These are phyloP conservation scores for Neurospora sp. DNA, from an alignment of 495 filamentous ascomycete genomes.

Conservation along the genomic window DNA sequence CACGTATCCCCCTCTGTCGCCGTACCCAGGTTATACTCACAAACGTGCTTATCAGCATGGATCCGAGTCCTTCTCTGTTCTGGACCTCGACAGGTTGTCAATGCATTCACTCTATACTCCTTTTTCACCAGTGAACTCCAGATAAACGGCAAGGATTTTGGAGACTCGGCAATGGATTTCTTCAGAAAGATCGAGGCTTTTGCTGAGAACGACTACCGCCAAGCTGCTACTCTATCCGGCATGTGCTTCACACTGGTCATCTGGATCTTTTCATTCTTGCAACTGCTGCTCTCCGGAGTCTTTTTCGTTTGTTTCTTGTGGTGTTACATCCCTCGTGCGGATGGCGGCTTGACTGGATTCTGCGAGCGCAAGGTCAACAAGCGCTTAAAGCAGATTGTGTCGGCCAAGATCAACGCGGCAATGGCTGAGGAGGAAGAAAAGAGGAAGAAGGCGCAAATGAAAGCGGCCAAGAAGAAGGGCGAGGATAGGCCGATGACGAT, in stretches of 20 bases:
- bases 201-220: slow-evolving; percentile 57
- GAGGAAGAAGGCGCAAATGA: slow-evolving; percentile 46
- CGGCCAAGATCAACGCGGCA: slow-evolving; percentile 73
- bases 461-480: slow-evolving; percentile 44
- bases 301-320: slow-evolving; percentile 84
- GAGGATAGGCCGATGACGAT: slow-evolving; percentile 41
- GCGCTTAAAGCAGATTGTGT: slow-evolving; percentile 70
- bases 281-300: slow-evolving; percentile 57
- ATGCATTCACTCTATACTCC: slow-evolving; percentile 76
- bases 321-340: slow-evolving; percentile 69
- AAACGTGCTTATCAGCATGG: slow-evolving; percentile 44
- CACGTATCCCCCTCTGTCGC: not conserved
- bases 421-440: slow-evolving; percentile 60
- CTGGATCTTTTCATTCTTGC: slow-evolving; percentile 75
- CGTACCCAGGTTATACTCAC: slow-evolving; percentile 2
- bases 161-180: slow-evolving; percentile 49
- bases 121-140: slow-evolving; percentile 59
- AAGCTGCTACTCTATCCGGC: slow-evolving; percentile 70
- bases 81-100: slow-evolving; percentile 82
- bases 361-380: slow-evolving; percentile 83
- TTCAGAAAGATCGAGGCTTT: slow-evolving; percentile 67
- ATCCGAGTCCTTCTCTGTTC: slow-evolving; percentile 80
- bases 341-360: slow-evolving; percentile 72
- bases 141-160: slow-evolving; percentile 47
- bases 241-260: slow-evolving; percentile 90